Evolutionary conservation across 2,329 filamentous ascomycete species (phyloP), one percentile per base, ranked within the genome.

Genomic region (Orbilia oligospora): DNA sequence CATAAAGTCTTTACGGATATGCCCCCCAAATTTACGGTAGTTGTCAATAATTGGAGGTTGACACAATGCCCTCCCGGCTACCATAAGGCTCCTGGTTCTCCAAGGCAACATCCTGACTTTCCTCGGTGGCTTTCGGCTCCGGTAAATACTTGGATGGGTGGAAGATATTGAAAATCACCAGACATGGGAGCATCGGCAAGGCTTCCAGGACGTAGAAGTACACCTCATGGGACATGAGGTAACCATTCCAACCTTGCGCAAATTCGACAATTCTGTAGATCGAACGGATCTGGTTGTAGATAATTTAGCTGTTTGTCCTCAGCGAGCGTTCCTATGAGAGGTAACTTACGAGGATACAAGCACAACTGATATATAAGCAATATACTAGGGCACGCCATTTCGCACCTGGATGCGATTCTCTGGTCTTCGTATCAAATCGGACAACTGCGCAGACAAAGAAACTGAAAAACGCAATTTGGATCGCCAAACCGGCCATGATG

Each of bases 211-310:
- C 84, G 84, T 87, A 89, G 71, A 89, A 87, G 30, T 86, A 86
- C 86, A 87, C 88, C 79, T 89, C 87, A 22, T 87, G 85, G 3
- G 81, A 84, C 80, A 88, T 87, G 0, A 86, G 83, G 80, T 89
- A 89, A 16, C 85, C 84, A 5, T 87, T 82, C n/a, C 86, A 86
- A 0, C 87, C 87, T 41, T 87, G 84, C 0, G 86, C 85, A 76
- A 88, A 88, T 80, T 89, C 87, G 58, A 87, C 84, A 3, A 87
- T 85, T n/a, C 87, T 86, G 76, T 87, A 89, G 30, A 88, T 84
- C n/a, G 86, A 88, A 14, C 87, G 87, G 2, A 87, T 78, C 83
- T 88, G 82, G 48, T 51, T 56, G n/a, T 20, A 48, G 53, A 36
- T 22, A n/a, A 14, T 16, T 58, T 30, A 68, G 56, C 20, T 22